Base-by-base conservation (phyloP, 2,329 filamentous ascomycete genomes). In the Zasmidium angulare region DNA sequence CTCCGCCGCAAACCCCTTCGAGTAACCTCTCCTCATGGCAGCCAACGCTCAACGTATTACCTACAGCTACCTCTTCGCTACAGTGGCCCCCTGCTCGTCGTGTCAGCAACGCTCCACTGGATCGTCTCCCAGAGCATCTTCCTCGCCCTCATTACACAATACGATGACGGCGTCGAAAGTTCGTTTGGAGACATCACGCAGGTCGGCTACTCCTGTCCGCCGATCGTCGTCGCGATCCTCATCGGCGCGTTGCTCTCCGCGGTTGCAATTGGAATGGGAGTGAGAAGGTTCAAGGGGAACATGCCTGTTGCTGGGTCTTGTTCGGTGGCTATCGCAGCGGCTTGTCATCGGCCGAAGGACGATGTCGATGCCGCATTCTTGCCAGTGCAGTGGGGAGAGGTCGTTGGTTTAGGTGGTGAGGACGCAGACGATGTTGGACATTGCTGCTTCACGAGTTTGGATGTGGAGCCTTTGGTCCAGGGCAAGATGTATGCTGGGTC, bases 71-170 rank as follows among this genome's bases (percentile, higher is more conserved):
- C 78, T 0, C 76, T 76, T 54, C 68, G 68, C 9, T 77, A 76
- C 55, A 67, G 67, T 0, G 12, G 77, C 1, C 79, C 77, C 0
- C 68, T 81, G 0, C 64, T 78, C n/a, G 26, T 65, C 0, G 19
- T 66, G 0, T 75, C 72, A 2, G 70, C 66, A 0, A 19, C 71
- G 0, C 60, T 81, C 1, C 78, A 81, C 61, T 81, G 77, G 77
- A 64, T 81, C 0, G 68, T 78, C 9, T 80, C 78, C 0, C 75
- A 80, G 51, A 71, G 68, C n/a, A 62, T 81, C 2, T 81, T 79
- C 64, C 60, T 81, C 2, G 74, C 75, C 1, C 64, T 67, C 1
- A 67, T 78, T 14, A 66, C 71, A 2, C 51, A 29, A 7, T 63
- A 57, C 53, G 19, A 58, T 17, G 31, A 62, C 36, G 59, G 56